These are phyloP conservation scores for Stachybotrys elegans DNA, from an alignment of 2,329 filamentous ascomycete species.

Conservation along the genomic window DNA sequence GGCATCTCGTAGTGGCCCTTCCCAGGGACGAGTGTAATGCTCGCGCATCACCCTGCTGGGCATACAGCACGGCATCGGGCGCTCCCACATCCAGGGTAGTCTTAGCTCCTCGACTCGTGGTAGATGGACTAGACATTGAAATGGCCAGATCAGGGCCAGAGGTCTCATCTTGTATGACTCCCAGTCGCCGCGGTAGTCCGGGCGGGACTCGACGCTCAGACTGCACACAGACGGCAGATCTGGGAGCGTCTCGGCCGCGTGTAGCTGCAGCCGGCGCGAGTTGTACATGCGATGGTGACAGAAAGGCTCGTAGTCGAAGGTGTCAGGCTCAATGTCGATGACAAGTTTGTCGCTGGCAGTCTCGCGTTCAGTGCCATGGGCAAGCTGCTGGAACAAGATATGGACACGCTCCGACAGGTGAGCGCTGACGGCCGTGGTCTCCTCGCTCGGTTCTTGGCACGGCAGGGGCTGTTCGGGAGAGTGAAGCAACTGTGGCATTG, in stretches of 20 bases:
- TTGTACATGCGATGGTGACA: slow-evolving; percentile 13
- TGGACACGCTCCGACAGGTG: slow-evolving; percentile 11
- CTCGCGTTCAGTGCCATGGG: not conserved
- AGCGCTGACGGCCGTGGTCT: slow-evolving; percentile 10
- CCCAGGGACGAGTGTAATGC: slow-evolving; percentile 14
- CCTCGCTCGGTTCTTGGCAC: slow-evolving; percentile 10
- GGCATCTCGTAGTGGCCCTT: slow-evolving; percentile 18
- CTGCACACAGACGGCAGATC: slow-evolving; percentile 10
- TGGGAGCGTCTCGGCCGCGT: slow-evolving; percentile 11
- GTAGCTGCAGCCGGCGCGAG: slow-evolving; percentile 11
- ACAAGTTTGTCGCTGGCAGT: not conserved
- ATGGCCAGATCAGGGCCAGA: slow-evolving; percentile 13
- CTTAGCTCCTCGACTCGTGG: slow-evolving; percentile 12
- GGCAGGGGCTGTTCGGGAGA: slow-evolving; percentile 2
- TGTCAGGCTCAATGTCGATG: slow-evolving; percentile 7
- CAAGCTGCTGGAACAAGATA: slow-evolving; percentile 10
- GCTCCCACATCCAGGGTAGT: slow-evolving; percentile 17
- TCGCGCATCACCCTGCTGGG: slow-evolving; percentile 7
- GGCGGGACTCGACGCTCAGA: slow-evolving; percentile 5
- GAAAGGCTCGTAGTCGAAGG: slow-evolving; percentile 3
- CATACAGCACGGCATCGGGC: slow-evolving; percentile 9
- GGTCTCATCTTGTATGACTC: slow-evolving; percentile 11
- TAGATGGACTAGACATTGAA: slow-evolving; percentile 15
- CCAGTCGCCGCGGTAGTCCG: not conserved
- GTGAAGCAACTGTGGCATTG: not conserved